These are phyloP conservation scores for Aureobasidium sp. DNA, from an alignment of 2,329 filamentous ascomycete species.

Conservation along the genomic window DNA sequence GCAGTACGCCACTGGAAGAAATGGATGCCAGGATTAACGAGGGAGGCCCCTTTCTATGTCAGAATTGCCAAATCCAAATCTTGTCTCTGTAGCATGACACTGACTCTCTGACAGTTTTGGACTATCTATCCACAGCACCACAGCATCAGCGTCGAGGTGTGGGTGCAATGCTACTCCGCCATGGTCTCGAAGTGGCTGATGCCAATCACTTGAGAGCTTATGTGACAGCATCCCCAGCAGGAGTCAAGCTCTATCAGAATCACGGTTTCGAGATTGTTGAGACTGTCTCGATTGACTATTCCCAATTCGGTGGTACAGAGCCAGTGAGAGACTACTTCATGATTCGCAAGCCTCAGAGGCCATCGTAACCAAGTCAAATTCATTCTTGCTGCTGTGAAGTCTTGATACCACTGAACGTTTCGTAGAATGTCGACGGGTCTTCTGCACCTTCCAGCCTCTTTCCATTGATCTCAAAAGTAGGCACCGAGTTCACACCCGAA, in stretches of 20 bases:
- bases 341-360: background rate
- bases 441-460: background rate
- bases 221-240: background rate
- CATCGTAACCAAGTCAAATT: background rate
- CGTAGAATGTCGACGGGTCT: background rate
- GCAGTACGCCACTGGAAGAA: background rate
- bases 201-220: background rate
- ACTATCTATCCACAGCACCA: background rate
- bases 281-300: background rate
- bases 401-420: background rate
- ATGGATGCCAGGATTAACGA: background rate
- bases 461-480: slow-evolving; percentile 1
- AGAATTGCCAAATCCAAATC: background rate
- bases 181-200: slow-evolving; percentile 4
- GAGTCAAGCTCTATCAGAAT: background rate
- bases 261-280: background rate
- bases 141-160: background rate
- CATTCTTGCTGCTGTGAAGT: no score
- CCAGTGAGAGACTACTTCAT: background rate
- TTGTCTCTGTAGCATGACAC: background rate
- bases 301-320: background rate
- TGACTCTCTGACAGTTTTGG: no score
- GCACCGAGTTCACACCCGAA: background rate
- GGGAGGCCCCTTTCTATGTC: background rate
- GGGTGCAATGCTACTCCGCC: background rate